Evolutionary conservation across 1,284 basidiomycete genomes (phyloP).

Genomic region (Pseudozyma hubeiensis): DNA sequence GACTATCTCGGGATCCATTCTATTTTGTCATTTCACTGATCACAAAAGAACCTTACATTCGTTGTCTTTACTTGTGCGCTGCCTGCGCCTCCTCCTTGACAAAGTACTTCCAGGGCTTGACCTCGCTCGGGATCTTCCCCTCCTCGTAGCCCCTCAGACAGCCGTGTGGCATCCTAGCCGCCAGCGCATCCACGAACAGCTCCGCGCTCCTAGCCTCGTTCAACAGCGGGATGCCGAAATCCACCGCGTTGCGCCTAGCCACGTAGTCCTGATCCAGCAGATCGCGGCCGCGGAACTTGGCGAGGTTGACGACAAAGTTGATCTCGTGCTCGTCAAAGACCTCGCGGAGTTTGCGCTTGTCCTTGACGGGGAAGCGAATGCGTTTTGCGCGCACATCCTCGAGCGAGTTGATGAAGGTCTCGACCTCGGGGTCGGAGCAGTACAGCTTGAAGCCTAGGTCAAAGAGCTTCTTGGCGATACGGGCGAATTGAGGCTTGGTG

Average conservation of each 20-base stretch:
- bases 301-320: constrained; percentile 93
- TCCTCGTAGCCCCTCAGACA: constrained; percentile 85
- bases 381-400: constrained; percentile 75
- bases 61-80: constrained; percentile 11
- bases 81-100: constrained; percentile 47
- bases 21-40: too few relatives aligned
- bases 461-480: constrained; percentile 76
- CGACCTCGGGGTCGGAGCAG: constrained; percentile 84
- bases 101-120: constrained; percentile 70
- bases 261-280: constrained; percentile 95
- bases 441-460: constrained; percentile 88
- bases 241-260: constrained; percentile 73
- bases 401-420: constrained; percentile 80
- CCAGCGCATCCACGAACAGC: constrained; percentile 90
- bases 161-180: constrained; percentile 86
- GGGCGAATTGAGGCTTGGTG: constrained; percentile 81
- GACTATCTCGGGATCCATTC: too few relatives aligned
- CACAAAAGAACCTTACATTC: neutral
- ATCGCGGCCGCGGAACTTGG: constrained; percentile 81
- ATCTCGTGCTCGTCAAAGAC: constrained; percentile 89
- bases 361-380: constrained; percentile 95
- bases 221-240: constrained; percentile 76
- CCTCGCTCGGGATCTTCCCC: constrained; percentile 91
- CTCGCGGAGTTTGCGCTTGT: constrained; percentile 93
- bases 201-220: constrained; percentile 91